Conservation (phyloP, 805 yeast species). For the Cyberlindnera xishuangbannaensis region DNA sequence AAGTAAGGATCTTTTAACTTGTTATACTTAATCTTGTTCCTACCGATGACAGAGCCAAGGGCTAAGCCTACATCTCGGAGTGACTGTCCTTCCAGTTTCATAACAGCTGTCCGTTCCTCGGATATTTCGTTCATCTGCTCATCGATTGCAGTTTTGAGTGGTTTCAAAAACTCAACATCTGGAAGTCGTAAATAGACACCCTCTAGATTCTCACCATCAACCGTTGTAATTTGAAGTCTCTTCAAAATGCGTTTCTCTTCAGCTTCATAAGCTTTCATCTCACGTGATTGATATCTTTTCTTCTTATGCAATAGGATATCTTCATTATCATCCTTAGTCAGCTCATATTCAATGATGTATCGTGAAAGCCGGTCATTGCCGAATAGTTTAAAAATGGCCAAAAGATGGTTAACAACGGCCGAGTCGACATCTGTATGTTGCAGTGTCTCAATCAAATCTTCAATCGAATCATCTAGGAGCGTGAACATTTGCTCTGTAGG, state of each 20-base stretch:
- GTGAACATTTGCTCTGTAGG: slow-evolving; percentile 8
- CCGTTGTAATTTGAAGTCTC: background rate
- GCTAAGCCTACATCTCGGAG: slow-evolving; percentile 26
- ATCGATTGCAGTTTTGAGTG: slow-evolving; percentile 11
- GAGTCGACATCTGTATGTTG: slow-evolving; percentile 65
- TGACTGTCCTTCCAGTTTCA: slow-evolving; percentile 18
- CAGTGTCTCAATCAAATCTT: slow-evolving; percentile 60
- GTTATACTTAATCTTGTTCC: slow-evolving; percentile 24
- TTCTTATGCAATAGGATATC: slow-evolving; percentile 25
- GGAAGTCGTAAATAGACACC: slow-evolving; percentile 4
- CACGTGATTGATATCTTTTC: slow-evolving; percentile 18
- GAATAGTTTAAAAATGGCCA: slow-evolving; percentile 46
- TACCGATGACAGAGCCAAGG: slow-evolving; percentile 26
- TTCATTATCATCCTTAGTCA: slow-evolving; percentile 40
- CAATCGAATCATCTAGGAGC: slow-evolving; percentile 32
- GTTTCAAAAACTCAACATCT: slow-evolving; percentile 14
- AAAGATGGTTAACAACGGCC: slow-evolving; percentile 42
- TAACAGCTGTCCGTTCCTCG: slow-evolving; percentile 8
- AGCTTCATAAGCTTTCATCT: slow-evolving; percentile 7
- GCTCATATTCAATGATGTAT: slow-evolving; percentile 52
- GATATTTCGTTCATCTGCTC: slow-evolving; percentile 6
- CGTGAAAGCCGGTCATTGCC: slow-evolving; percentile 45
- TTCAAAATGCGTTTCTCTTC: slow-evolving; percentile 10
- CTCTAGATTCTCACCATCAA: background rate
- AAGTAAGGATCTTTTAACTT: slow-evolving; percentile 47